Percentiles rank a stretch among this genome's conserved stretches.
These are phyloP conservation scores for Colletotrichum cuscutae DNA, from an alignment of 2,329 filamentous ascomycete species.

Conservation along the genomic window DNA sequence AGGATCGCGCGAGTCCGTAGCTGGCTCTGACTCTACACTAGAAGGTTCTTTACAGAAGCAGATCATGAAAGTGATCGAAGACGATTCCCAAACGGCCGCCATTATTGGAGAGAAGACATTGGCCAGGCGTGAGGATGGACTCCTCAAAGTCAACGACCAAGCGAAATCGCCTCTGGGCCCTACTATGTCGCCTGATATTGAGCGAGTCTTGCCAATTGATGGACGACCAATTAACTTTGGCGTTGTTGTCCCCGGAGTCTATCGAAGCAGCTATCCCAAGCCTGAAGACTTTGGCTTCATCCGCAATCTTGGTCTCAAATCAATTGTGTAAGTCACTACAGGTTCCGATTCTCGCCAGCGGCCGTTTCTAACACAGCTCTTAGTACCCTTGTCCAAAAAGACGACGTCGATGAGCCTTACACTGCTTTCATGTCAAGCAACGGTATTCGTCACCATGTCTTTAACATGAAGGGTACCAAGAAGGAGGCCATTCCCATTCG, in stretches of 20 bases:
- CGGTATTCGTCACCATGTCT: slow-evolving; percentile 77
- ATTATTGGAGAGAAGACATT: background rate
- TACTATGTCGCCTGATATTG: slow-evolving; percentile 13
- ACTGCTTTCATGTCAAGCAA: slow-evolving; percentile 71
- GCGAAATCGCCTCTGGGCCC: slow-evolving; percentile 4
- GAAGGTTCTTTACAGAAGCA: slow-evolving; percentile 30
- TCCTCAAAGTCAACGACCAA: slow-evolving; percentile 8
- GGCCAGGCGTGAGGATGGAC: slow-evolving; percentile 1
- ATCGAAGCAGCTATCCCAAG: slow-evolving; percentile 84
- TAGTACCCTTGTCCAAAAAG: slow-evolving; percentile 73
- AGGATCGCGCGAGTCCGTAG: slow-evolving; percentile 26
- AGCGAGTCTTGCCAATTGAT: slow-evolving; percentile 30
- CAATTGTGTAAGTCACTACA: slow-evolving; percentile 72
- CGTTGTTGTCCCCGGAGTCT: slow-evolving; percentile 77
- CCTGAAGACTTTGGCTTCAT: slow-evolving; percentile 77
- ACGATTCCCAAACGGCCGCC: slow-evolving; percentile 6
- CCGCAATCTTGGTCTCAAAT: slow-evolving; percentile 75
- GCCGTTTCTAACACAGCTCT: slow-evolving; percentile 28
- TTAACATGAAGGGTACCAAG: slow-evolving; percentile 90
- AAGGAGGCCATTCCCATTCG: slow-evolving; percentile 74
- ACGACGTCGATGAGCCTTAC: slow-evolving; percentile 63
- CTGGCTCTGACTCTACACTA: slow-evolving; percentile 9
- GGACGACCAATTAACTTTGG: slow-evolving; percentile 78
- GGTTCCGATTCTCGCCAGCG: background rate
- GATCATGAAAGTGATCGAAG: slow-evolving; percentile 3